phyloP scores from a whole-genome alignment of 1,284 basidiomycete genomes.

The Pseudozyma sp. region DNA sequence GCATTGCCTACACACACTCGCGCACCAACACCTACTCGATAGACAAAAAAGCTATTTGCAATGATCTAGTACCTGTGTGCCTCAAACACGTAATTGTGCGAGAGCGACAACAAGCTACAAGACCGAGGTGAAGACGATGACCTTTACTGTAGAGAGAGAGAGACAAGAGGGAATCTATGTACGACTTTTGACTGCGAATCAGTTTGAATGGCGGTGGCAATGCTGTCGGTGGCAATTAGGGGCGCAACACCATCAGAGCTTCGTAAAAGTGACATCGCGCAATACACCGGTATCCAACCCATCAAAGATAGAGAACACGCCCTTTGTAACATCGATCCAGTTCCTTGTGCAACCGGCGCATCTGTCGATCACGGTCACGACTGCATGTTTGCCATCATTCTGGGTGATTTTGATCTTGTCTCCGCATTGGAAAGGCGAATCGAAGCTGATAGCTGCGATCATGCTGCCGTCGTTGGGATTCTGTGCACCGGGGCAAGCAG shows the following conservation, averaged over 20 bases:
- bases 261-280: slow-evolving; percentile 21
- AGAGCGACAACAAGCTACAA: no score
- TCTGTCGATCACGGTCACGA: slow-evolving; percentile 34
- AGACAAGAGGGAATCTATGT: no score
- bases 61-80: no score
- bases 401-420: slow-evolving; percentile 26
- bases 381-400: slow-evolving; percentile 1
- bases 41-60: no score
- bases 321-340: slow-evolving; percentile 51
- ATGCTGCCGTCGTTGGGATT: slow-evolving; percentile 28
- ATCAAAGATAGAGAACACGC: slow-evolving; percentile 29
- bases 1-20: no score
- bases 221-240: no score
- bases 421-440: slow-evolving; percentile 35
- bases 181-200: no score
- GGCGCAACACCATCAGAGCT: slow-evolving; percentile 8
- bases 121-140: no score
- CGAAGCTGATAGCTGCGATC: slow-evolving; percentile 38
- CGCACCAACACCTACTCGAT: no score
- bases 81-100: no score
- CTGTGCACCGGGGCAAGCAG: slow-evolving; percentile 19
- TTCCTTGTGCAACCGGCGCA: slow-evolving; percentile 28
- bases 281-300: slow-evolving; percentile 24
- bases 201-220: no score
- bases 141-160: no score